Evolutionary conservation across 2,329 filamentous ascomycete genomes (phyloP).

Genomic region (Xylaria sp.): DNA sequence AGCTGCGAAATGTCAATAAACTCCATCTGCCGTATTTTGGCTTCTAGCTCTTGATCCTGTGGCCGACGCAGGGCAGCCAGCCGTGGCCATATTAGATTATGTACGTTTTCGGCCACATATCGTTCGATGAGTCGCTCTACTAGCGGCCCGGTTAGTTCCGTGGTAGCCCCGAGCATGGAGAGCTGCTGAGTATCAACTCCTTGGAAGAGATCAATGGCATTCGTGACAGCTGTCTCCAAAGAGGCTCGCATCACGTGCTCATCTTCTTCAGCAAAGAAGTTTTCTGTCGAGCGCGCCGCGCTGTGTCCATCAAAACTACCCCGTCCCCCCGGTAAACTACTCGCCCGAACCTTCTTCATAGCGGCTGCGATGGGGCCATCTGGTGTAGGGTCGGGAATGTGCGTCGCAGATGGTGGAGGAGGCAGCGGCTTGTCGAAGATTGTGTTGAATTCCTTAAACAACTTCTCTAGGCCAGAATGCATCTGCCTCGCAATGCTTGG

Average conservation of each 20-base stretch:
- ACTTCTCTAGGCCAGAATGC: constrained; percentile 87
- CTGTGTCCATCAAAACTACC: constrained; percentile 52
- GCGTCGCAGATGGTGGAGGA: constrained; percentile 72
- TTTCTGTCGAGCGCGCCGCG: constrained; percentile 64
- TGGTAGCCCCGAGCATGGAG: constrained; percentile 89
- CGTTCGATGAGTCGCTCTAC: constrained; percentile 95
- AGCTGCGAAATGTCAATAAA: constrained; percentile 95
- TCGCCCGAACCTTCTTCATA: constrained; percentile 66
- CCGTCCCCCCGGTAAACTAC: constrained; percentile 56
- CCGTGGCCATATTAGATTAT: constrained; percentile 87
- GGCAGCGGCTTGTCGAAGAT: constrained; percentile 88
- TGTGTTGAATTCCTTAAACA: constrained; percentile 89
- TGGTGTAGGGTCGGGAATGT: constrained; percentile 68
- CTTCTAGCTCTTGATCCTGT: constrained; percentile 89
- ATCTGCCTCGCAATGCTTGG: constrained; percentile 97
- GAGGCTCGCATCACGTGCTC: constrained; percentile 90
- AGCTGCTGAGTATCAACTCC: constrained; percentile 95
- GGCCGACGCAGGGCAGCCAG: constrained; percentile 80
- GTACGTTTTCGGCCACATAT: constrained; percentile 92
- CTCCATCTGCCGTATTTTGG: constrained; percentile 91
- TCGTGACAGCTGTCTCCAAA: constrained; percentile 89
- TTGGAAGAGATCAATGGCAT: constrained; percentile 95
- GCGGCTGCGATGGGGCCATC: constrained; percentile 67
- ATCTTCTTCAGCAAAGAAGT: constrained; percentile 85
- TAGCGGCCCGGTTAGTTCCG: constrained; percentile 88